These are phyloP conservation scores for Mortierella antarctica DNA, from an alignment of 192 early-diverging fungal genomes.

Conservation along the genomic window DNA sequence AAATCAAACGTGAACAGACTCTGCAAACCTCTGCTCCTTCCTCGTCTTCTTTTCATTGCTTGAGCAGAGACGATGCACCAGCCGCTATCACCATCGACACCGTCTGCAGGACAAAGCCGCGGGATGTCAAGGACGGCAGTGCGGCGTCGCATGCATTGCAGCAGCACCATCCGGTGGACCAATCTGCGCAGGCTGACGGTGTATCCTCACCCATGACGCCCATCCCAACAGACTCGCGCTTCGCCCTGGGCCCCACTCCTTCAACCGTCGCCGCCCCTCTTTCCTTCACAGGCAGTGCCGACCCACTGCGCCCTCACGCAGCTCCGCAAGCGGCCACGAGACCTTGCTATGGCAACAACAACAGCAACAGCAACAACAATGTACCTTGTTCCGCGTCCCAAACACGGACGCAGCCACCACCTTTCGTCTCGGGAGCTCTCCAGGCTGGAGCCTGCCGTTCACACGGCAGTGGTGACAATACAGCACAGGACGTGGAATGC, in stretches of 20 bases:
- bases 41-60: neutral
- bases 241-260: neutral
- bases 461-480: no score
- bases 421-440: no score
- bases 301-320: neutral
- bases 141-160: neutral
- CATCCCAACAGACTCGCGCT: conserved; percentile 6
- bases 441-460: no score
- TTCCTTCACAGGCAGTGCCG: neutral
- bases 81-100: neutral
- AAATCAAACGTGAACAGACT: no score
- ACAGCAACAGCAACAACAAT: conserved; percentile 2
- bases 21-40: neutral
- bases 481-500: neutral
- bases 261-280: neutral
- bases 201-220: conserved; percentile 21
- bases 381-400: neutral
- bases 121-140: neutral
- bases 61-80: no score
- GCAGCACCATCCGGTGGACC: no score
- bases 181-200: neutral
- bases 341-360: neutral
- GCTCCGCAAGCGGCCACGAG: neutral
- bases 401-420: neutral
- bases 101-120: neutral